A percentile compares a stretch with the other conserved stretches of the same genome.
These are phyloP conservation scores for Starmera quercuum DNA, from an alignment of 805 yeast species.

Conservation along the genomic window DNA sequence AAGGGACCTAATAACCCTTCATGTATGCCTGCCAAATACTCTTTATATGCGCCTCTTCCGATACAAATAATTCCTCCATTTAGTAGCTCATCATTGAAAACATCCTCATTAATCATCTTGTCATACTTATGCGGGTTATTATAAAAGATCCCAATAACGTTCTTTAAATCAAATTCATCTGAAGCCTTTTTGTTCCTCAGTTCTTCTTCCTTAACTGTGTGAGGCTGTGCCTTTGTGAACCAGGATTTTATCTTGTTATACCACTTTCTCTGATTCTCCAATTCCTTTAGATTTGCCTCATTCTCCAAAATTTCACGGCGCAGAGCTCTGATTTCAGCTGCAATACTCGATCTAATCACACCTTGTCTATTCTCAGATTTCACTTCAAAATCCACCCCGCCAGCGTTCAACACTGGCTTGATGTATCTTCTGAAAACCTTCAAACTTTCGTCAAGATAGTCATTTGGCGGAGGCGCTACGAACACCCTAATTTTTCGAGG, in stretches of 20 bases:
- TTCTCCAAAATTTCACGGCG: conserved; percentile 39
- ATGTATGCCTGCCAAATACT: conserved; percentile 82
- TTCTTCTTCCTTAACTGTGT: conserved; percentile 8
- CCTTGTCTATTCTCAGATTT: conserved; percentile 81
- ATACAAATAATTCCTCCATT: conserved; percentile 87
- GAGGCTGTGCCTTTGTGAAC: conserved; percentile 2
- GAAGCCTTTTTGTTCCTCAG: conserved; percentile 17
- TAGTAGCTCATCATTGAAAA: conserved; percentile 31
- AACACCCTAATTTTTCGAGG: conserved; percentile 78
- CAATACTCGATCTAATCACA: conserved; percentile 72
- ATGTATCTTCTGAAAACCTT: conserved; percentile 68
- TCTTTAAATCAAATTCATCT: conserved; percentile 28
- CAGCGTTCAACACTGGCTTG: conserved; percentile 79
- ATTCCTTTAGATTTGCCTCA: conserved; percentile 14
- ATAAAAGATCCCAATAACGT: conserved; percentile 54
- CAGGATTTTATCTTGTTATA: conserved; percentile 9
- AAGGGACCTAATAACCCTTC: conserved; percentile 94
- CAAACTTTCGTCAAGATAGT: conserved; percentile 68
- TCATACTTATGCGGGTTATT: conserved; percentile 19
- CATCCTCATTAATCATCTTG: conserved; percentile 34
- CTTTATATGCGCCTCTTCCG: conserved; percentile 95
- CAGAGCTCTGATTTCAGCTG: conserved; percentile 68
- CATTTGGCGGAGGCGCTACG: conserved; percentile 96
- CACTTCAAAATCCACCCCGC: conserved; percentile 79
- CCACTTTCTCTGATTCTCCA: conserved; percentile 13